Percentiles rank a stretch among this genome's conserved stretches.
phyloP scores from a whole-genome alignment of 2,329 filamentous ascomycete genomes.

The Calonectria montana region DNA sequence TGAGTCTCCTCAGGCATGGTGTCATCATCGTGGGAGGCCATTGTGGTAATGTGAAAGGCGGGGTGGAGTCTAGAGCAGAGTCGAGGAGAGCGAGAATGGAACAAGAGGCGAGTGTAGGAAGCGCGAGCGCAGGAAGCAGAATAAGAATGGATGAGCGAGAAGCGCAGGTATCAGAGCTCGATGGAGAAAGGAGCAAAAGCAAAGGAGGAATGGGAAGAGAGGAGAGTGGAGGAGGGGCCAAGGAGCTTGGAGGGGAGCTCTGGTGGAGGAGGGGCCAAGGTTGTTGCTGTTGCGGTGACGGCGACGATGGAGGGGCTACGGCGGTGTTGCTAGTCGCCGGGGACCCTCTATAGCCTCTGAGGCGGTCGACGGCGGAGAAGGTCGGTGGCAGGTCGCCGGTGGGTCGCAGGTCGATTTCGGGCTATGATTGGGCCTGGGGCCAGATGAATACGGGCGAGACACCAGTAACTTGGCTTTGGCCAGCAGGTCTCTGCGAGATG shows the following conservation, averaged over 20 bases:
- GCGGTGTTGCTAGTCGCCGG: constrained; percentile 33
- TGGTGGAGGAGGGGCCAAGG: constrained; percentile 36
- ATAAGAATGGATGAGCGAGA: neutral
- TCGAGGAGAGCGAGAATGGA: neutral
- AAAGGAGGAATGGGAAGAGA: constrained; percentile 21
- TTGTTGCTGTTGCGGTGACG: constrained; percentile 45
- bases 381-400: constrained; percentile 10
- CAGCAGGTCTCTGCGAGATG: constrained; percentile 6
- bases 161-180: neutral
- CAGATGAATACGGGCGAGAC: constrained; percentile 15
- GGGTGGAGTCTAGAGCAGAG: constrained; percentile 29
- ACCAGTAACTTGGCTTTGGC: neutral
- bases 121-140: constrained; percentile 2
- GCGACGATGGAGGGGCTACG: constrained; percentile 45
- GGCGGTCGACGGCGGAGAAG: constrained; percentile 15
- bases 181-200: constrained; percentile 14
- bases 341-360: constrained; percentile 13
- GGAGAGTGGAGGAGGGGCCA: constrained; percentile 39
- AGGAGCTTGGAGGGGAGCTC: constrained; percentile 35
- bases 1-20: constrained; percentile 88
- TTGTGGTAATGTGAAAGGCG: constrained; percentile 53
- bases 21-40: constrained; percentile 82
- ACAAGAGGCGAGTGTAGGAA: constrained; percentile 10
- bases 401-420: constrained; percentile 1
- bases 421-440: constrained; percentile 15